These are phyloP conservation scores for Nitzschia putrida DNA, from an alignment of 108 stramenopile genomes.

Conservation along the genomic window DNA sequence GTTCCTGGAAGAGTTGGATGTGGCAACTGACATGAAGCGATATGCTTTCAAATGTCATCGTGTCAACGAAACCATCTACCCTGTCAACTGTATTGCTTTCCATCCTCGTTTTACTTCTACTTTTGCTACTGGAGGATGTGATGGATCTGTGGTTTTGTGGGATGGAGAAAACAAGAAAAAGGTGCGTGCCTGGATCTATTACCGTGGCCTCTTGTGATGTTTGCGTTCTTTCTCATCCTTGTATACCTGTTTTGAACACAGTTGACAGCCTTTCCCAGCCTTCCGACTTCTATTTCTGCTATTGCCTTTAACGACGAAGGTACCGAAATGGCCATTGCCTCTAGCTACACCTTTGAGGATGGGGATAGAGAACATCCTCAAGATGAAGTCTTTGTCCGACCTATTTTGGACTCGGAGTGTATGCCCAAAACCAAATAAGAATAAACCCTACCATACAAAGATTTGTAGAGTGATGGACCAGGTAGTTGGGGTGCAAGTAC, in stretches of 20 bases:
- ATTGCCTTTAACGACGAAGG: slow-evolving; percentile 87
- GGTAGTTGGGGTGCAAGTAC: too few species aligned
- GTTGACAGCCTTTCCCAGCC: slow-evolving; percentile 60
- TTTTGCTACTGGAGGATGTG: slow-evolving; percentile 93
- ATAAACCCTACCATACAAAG: not conserved
- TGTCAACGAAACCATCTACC: slow-evolving; percentile 86
- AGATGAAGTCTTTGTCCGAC: slow-evolving; percentile 85
- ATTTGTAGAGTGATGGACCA: too few species aligned
- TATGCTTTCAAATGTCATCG: slow-evolving; percentile 99
- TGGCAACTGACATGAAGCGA: slow-evolving; percentile 60
- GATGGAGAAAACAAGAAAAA: slow-evolving; percentile 90
- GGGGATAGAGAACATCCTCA: slow-evolving; percentile 93
- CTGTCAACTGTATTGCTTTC: slow-evolving; percentile 96
- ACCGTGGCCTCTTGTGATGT: not conserved
- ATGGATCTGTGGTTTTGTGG: slow-evolving; percentile 92
- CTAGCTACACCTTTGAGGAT: slow-evolving; percentile 96
- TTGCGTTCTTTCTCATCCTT: too few species aligned
- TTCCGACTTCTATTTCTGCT: slow-evolving; percentile 84
- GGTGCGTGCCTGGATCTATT: slow-evolving; percentile 1
- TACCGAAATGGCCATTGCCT: slow-evolving; percentile 86
- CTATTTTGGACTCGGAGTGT: slow-evolving; percentile 68
- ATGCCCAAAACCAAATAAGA: slow-evolving; percentile 40
- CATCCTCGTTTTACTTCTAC: slow-evolving; percentile 79
- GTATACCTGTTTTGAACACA: not conserved
- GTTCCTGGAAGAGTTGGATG: slow-evolving; percentile 63